phyloP scores from a whole-genome alignment of 2,329 filamentous ascomycete species.

The Fulvia fulva region DNA sequence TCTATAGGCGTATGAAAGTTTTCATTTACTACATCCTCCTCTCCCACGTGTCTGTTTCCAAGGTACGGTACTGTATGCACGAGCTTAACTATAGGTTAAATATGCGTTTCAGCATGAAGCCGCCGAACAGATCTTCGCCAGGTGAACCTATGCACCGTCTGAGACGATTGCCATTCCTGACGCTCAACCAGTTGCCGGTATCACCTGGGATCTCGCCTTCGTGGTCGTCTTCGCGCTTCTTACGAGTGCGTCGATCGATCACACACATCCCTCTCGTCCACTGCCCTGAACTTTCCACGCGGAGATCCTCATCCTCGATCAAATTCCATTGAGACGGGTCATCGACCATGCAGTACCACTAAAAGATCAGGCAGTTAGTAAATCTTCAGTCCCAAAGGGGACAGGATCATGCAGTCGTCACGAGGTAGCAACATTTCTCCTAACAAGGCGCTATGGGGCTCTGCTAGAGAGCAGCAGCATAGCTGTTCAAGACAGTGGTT shows the following conservation, averaged over 20 bases:
- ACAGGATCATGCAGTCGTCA: too few species aligned
- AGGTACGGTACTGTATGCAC: not conserved
- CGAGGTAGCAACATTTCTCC: too few species aligned
- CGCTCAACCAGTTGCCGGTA: conserved; percentile 69
- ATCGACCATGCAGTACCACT: conserved; percentile 33
- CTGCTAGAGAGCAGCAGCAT: too few species aligned
- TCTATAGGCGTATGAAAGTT: conserved; percentile 19
- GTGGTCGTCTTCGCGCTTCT: conserved; percentile 47
- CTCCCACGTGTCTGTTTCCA: conserved; percentile 42
- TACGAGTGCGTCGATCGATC: conserved; percentile 65
- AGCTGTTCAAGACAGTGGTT: too few species aligned
- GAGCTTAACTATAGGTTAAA: conserved; percentile 19
- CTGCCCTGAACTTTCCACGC: conserved; percentile 84
- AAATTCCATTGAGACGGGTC: conserved; percentile 35
- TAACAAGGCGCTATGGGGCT: too few species aligned
- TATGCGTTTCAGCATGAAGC: conserved; percentile 26
- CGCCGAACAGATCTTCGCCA: conserved; percentile 52
- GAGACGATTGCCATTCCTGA: conserved; percentile 72
- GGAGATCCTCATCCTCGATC: conserved; percentile 66
- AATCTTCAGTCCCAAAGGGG: too few species aligned
- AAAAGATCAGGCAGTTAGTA: too few species aligned
- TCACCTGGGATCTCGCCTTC: conserved; percentile 65
- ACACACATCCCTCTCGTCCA: conserved; percentile 91
- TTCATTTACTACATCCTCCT: conserved; percentile 8
- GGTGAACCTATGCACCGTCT: conserved; percentile 67